A percentile compares a stretch with the other conserved stretches of the same genome.
Conservation (phyloP, 1,284 basidiomycete genomes). For the Rhizoctonia solani region DNA sequence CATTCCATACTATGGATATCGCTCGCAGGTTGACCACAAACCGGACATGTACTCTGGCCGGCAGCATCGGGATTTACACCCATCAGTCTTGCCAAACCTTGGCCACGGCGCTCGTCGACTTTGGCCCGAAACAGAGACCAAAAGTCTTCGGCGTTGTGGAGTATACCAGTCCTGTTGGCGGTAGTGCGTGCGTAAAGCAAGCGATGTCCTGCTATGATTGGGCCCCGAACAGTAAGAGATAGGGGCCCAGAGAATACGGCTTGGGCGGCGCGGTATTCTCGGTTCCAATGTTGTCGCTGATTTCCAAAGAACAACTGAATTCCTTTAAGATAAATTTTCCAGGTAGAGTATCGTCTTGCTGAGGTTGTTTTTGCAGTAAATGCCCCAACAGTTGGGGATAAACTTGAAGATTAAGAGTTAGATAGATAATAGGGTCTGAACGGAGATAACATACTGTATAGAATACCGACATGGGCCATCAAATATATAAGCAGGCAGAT, state of each 20-base stretch:
- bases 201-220: conserved; percentile 69
- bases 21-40: neutral
- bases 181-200: conserved; percentile 73
- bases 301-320: conserved; percentile 63
- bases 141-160: conserved; percentile 55
- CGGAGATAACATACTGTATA: conserved; percentile 57
- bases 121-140: conserved; percentile 57
- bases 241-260: conserved; percentile 67
- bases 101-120: conserved; percentile 35
- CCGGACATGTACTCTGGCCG: neutral
- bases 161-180: conserved; percentile 63
- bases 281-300: conserved; percentile 66
- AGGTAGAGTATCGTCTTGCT: conserved; percentile 72
- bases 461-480: conserved; percentile 73
- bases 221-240: conserved; percentile 62
- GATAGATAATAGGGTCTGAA: neutral
- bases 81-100: conserved; percentile 48
- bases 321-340: conserved; percentile 72
- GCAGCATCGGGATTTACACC: neutral
- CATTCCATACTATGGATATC: conserved; percentile 4
- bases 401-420: neutral
- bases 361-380: conserved; percentile 44
- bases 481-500: conserved; percentile 62
- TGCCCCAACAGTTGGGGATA: conserved; percentile 30
- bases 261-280: conserved; percentile 67